Evolutionary conservation across 352 stramenopile species (phyloP).

Genomic region (Globisporangium echinulatum): DNA sequence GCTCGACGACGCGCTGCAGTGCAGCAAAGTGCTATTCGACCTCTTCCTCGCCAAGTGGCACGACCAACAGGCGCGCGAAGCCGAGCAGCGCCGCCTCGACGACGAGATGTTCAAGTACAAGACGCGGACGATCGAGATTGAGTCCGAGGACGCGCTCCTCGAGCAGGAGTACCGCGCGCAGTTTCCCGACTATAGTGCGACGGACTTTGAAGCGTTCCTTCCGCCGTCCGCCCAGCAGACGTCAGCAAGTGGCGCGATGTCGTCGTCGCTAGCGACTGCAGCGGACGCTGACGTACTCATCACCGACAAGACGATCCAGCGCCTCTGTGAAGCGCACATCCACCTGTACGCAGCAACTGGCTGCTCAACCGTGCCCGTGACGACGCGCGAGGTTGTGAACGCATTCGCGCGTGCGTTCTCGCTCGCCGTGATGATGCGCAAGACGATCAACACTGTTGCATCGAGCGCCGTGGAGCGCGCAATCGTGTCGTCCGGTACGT

Average conservation of each 20-base stretch:
- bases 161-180: slow-evolving; percentile 89
- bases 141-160: slow-evolving; percentile 76
- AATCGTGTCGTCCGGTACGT: slow-evolving; percentile 41
- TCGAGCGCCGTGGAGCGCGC: slow-evolving; percentile 38
- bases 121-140: slow-evolving; percentile 67
- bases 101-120: slow-evolving; percentile 86
- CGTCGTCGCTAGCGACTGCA: slow-evolving; percentile 9
- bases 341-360: slow-evolving; percentile 57
- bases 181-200: slow-evolving; percentile 89
- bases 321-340: slow-evolving; percentile 61
- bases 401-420: slow-evolving; percentile 69
- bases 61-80: slow-evolving; percentile 72
- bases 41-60: slow-evolving; percentile 83
- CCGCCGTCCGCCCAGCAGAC: slow-evolving; percentile 23
- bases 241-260: slow-evolving; percentile 5
- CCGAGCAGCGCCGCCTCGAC: slow-evolving; percentile 62
- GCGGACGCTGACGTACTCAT: slow-evolving; percentile 49
- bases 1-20: slow-evolving; percentile 40
- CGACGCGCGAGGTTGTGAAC: slow-evolving; percentile 39
- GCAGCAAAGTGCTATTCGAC: slow-evolving; percentile 73
- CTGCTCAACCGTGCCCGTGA: slow-evolving; percentile 37
- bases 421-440: slow-evolving; percentile 57
- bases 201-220: slow-evolving; percentile 68
- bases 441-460: slow-evolving; percentile 52
- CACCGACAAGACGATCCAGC: slow-evolving; percentile 66